phyloP scores from a whole-genome alignment of 2,329 filamentous ascomycete genomes.

The Aureobasidium sp. region DNA sequence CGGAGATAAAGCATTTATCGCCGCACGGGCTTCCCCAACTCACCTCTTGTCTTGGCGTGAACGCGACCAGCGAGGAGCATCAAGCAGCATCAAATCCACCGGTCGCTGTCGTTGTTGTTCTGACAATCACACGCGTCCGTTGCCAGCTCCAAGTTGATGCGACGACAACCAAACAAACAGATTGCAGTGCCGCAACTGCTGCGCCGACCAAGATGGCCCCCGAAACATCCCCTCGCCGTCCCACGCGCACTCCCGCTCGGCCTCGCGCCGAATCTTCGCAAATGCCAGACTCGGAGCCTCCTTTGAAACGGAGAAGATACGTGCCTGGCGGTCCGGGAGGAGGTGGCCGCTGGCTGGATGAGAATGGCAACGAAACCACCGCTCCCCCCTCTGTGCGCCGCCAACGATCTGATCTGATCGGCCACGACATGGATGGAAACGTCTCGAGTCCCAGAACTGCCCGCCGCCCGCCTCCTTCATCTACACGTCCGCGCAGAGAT shows the following conservation, averaged over 20 bases:
- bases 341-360: constrained; percentile 75
- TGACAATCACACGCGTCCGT: not conserved
- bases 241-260: constrained; percentile 26
- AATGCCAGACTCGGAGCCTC: constrained; percentile 35
- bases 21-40: not conserved
- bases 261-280: constrained; percentile 23
- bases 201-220: constrained; percentile 21
- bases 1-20: not conserved
- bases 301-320: constrained; percentile 51
- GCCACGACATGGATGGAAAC: constrained; percentile 18
- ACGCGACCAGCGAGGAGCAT: not conserved
- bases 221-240: constrained; percentile 23
- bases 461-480: constrained; percentile 20
- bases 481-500: constrained; percentile 29
- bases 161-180: not conserved
- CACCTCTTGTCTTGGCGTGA: too few species aligned
- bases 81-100: not conserved
- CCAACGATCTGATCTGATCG: constrained; percentile 3
- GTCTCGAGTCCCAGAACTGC: not conserved
- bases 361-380: constrained; percentile 54
- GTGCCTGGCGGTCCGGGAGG: constrained; percentile 81
- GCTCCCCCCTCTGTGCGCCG: constrained; percentile 7
- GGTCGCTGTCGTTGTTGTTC: not conserved
- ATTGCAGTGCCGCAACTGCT: constrained; percentile 6
- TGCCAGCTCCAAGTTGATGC: not conserved